Conservation (phyloP, 1,284 basidiomycete species). For the Malassezia restricta region DNA sequence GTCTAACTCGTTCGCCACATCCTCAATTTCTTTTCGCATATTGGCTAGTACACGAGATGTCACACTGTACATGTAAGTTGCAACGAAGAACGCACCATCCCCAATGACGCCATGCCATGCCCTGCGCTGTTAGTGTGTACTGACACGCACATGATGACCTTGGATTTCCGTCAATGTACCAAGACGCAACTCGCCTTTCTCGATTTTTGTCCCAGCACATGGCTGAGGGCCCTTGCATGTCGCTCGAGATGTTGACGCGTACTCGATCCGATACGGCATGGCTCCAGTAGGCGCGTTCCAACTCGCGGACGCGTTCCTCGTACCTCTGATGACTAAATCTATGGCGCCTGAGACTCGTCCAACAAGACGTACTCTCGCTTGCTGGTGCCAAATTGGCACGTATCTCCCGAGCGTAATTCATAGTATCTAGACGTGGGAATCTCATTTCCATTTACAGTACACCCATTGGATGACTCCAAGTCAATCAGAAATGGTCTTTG, state of each 20-base stretch:
- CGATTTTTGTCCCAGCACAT: slow-evolving; percentile 62
- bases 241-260: slow-evolving; percentile 51
- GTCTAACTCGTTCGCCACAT: slow-evolving; percentile 11
- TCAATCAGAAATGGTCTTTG: slow-evolving; percentile 59
- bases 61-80: slow-evolving; percentile 5
- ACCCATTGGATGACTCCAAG: slow-evolving; percentile 90
- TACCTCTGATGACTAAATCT: slow-evolving; percentile 8
- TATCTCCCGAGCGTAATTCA: slow-evolving; percentile 70
- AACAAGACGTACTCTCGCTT: slow-evolving; percentile 36
- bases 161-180: slow-evolving; percentile 65
- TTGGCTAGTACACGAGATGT: slow-evolving; percentile 9
- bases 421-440: slow-evolving; percentile 81
- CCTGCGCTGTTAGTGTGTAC: background rate
- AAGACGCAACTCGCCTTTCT: slow-evolving; percentile 61
- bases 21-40: slow-evolving; percentile 5
- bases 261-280: slow-evolving; percentile 32
- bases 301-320: background rate
- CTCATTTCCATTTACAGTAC: slow-evolving; percentile 71
- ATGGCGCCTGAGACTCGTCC: slow-evolving; percentile 21
- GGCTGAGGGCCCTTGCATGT: slow-evolving; percentile 86
- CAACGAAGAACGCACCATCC: slow-evolving; percentile 51
- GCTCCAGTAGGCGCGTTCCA: background rate
- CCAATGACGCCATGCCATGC: slow-evolving; percentile 67
- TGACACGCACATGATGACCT: slow-evolving; percentile 48
- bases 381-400: slow-evolving; percentile 36